Evolutionary conservation across 2,329 filamentous ascomycete genomes (phyloP).

Genomic region (Fusarium sp.): DNA sequence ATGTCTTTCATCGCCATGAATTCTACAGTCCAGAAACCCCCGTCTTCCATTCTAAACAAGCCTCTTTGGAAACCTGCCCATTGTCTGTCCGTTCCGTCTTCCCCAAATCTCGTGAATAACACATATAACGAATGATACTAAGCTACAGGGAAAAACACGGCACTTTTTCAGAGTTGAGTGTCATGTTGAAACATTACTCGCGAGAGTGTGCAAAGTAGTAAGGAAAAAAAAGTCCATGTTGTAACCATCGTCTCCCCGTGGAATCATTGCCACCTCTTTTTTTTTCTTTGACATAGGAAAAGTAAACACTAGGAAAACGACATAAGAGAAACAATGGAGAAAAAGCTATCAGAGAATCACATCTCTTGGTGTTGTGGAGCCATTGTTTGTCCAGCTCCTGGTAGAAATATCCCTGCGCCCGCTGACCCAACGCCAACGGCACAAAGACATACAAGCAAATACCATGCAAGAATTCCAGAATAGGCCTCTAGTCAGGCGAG

Average conservation of each 20-base stretch:
- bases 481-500: conserved; percentile 33
- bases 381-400: conserved; percentile 16
- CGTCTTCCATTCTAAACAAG: conserved; percentile 6
- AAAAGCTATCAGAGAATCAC: conserved; percentile 11
- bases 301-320: neutral
- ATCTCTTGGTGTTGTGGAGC: conserved; percentile 29
- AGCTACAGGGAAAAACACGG: conserved; percentile 3
- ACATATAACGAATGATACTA: conserved; percentile 32
- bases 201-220: conserved; percentile 21
- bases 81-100: neutral
- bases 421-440: conserved; percentile 42
- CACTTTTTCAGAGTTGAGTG: conserved; percentile 25
- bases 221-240: conserved; percentile 17
- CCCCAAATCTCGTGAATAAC: conserved; percentile 8
- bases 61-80: neutral
- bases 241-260: conserved; percentile 3
- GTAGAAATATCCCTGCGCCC: conserved; percentile 34
- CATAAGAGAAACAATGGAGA: neutral
- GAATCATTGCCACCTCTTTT: conserved; percentile 4
- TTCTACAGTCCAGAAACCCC: neutral
- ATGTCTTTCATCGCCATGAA: neutral
- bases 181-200: conserved; percentile 26
- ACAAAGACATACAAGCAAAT: conserved; percentile 40
- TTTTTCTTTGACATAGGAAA: conserved; percentile 1
- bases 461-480: conserved; percentile 33